phyloP scores from a whole-genome alignment of 176 grass and related monocot species.

The Thinopyrum elongatum region DNA sequence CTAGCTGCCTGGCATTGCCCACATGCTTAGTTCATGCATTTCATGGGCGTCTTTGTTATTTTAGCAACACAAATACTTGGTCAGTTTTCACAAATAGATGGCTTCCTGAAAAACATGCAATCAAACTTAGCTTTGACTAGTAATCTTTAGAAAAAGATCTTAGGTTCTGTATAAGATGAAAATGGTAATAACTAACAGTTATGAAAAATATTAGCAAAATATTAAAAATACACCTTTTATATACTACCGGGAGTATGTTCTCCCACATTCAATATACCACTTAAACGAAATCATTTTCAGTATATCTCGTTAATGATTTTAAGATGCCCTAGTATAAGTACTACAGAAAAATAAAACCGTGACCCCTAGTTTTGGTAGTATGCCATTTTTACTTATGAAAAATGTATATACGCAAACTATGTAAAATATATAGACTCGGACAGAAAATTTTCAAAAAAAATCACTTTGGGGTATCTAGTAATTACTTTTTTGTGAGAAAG shows the following conservation, averaged over 20 bases:
- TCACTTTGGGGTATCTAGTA: neutral
- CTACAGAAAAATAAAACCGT: too few species aligned
- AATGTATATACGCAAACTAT: neutral
- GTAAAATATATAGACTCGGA: neutral
- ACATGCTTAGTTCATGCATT: neutral
- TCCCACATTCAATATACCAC: neutral
- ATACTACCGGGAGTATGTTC: neutral
- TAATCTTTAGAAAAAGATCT: neutral
- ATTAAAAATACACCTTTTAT: neutral
- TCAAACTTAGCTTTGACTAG: neutral
- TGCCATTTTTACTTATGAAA: neutral
- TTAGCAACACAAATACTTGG: neutral
- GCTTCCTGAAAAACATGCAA: neutral
- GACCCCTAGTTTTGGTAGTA: neutral
- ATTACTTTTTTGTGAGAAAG: too few species aligned
- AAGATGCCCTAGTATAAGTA: neutral
- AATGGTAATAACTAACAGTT: neutral
- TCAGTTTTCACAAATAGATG: neutral
- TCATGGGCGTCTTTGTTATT: neutral
- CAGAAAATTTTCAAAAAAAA: neutral
- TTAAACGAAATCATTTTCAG: too few species aligned
- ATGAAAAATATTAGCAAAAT: neutral
- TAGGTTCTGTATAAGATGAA: neutral
- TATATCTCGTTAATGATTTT: neutral
- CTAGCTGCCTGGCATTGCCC: neutral